phyloP scores from a whole-genome alignment of 1,284 basidiomycete genomes.

The Crocinoboletus sp. region DNA sequence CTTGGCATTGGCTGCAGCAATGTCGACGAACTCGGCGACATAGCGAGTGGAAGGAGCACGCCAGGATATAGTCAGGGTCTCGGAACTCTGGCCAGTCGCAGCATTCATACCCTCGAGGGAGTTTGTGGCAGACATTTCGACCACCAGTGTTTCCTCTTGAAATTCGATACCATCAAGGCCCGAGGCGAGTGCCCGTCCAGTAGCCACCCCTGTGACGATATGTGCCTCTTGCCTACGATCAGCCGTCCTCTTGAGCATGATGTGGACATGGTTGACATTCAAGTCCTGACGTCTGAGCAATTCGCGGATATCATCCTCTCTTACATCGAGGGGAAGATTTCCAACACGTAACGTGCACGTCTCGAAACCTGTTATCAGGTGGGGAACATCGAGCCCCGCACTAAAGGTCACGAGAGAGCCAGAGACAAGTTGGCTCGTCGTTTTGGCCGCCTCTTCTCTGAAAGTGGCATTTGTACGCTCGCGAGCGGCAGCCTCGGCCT shows the following conservation, averaged over 20 bases:
- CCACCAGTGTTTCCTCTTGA: too few species aligned
- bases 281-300: constrained; percentile 39
- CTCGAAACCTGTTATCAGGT: constrained; percentile 46
- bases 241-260: constrained; percentile 31
- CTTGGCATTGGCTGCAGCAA: too few species aligned
- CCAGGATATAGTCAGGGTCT: too few species aligned
- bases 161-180: too few species aligned
- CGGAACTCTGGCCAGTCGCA: too few species aligned
- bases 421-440: constrained; percentile 39
- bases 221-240: too few species aligned
- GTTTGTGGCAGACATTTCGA: too few species aligned
- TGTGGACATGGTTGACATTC: constrained; percentile 29
- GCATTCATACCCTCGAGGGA: too few species aligned
- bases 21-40: too few species aligned
- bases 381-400: constrained; percentile 42
- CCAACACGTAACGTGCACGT: constrained; percentile 41
- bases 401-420: constrained; percentile 46
- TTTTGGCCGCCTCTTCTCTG: constrained; percentile 36
- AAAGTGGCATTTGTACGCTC: constrained; percentile 10
- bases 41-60: too few species aligned
- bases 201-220: too few species aligned
- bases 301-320: constrained; percentile 34
- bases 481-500: constrained; percentile 12
- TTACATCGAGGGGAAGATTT: constrained; percentile 39
- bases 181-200: too few species aligned